Evolutionary conservation across 2,329 filamentous ascomycete genomes (phyloP), one percentile per base, ranked within the genome.

Genomic region (Aspergillus cejpii): DNA sequence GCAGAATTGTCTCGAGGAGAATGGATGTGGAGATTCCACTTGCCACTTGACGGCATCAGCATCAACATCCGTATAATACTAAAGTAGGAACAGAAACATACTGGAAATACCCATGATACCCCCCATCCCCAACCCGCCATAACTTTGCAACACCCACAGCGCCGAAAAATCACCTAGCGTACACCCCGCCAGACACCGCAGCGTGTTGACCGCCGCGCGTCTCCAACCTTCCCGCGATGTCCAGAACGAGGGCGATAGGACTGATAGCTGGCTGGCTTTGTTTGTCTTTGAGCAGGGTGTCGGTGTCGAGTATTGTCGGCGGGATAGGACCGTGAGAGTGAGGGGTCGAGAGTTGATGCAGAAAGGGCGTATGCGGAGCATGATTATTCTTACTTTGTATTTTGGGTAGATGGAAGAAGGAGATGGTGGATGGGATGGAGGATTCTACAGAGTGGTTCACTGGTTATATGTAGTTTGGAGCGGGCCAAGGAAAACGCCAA

Each of bases 121-220:
- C 0, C 66, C 65, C 60, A 76, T 70, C 1, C 73, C 72, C 3
- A 77, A 55, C 2, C 69, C 70, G 0, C 74, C 67, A 40, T 68
- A 69, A 0, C 71, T 61, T 46, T 79, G 76, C 0, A 80, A 64
- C 24, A 71, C 67, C 76, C 77, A 80, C 65, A 80, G 70, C 0
- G 74, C 68, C 1, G 74, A 70, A 48, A 79, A 79, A 55, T 80
- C 77, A n/a, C 77, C 77, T 0, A 65, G 33, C 0, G 76, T 78
- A 51, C 77, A 80, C 6, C 77, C 76, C 1, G 75, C 60, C 1
- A 80, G 66, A 47, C 77, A 80, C 5, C 76, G 73, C 3, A 76
- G 56, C 0, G 77, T 80, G 52, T 80, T 80, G 51, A 80, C 55
- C 0, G 65, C 63, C 0, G 77, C 74, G n/a, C 77, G 64, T 20